Percentiles rank a stretch among this genome's conserved stretches.
Evolutionary conservation across 176 grass and related monocot species (phyloP).

Genomic region (Hordeum vulgare): MorexV3_pseudomolecules_assembly NC_058523.1:510951391-510951890

Average conservation of each 20-base stretch:
- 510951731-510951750: conserved; percentile 37
- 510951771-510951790: conserved; percentile 40
- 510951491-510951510: background rate
- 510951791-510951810: conserved; percentile 44
- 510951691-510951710: conserved; percentile 6
- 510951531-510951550: conserved; percentile 19
- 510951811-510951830: conserved; percentile 44
- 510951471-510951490: background rate
- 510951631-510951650: conserved; percentile 25
- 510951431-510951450: conserved; percentile 25
- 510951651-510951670: conserved; percentile 20
- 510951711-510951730: conserved; percentile 40
- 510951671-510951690: conserved; percentile 11
- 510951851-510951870: conserved; percentile 24
- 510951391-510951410: conserved; percentile 41
- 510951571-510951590: background rate
- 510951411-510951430: conserved; percentile 37
- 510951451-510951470: conserved; percentile 32
- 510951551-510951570: background rate
- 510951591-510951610: conserved; percentile 31
- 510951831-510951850: conserved; percentile 58
- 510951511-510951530: conserved; percentile 11
- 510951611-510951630: conserved; percentile 30
- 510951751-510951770: conserved; percentile 39
- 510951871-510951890: conserved; percentile 30